These are phyloP conservation scores for Candida railenensis DNA, from an alignment of 805 yeast species.

Conservation along the genomic window DNA sequence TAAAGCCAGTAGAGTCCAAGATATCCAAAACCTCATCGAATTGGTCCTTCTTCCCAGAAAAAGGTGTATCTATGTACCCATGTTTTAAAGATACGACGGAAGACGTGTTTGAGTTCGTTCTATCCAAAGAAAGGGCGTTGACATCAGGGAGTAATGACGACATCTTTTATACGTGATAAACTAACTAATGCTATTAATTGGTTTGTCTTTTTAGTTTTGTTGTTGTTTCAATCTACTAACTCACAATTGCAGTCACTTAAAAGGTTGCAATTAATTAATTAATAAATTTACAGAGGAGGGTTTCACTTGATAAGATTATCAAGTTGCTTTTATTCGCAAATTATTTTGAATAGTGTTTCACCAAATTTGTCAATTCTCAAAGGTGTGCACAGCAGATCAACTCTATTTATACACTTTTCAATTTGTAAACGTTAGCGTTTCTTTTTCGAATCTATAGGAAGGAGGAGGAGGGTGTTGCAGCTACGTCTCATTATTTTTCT, in stretches of 20 bases:
- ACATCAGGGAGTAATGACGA: conserved; percentile 14
- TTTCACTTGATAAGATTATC: neutral
- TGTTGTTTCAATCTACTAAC: too few relatives aligned
- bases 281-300: neutral
- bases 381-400: neutral
- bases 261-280: neutral
- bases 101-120: conserved; percentile 27
- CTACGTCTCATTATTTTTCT: neutral
- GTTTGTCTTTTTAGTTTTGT: neutral
- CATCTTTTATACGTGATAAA: neutral
- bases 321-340: neutral
- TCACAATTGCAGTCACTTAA: neutral
- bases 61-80: conserved; percentile 76
- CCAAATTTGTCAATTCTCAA: neutral
- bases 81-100: conserved; percentile 32
- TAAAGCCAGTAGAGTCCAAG: conserved; percentile 79
- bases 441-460: neutral
- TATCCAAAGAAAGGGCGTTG: conserved; percentile 22
- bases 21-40: conserved; percentile 78
- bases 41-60: conserved; percentile 79
- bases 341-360: neutral
- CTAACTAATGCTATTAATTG: neutral
- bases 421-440: neutral
- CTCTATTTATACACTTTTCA: neutral
- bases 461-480: neutral